These are phyloP conservation scores for Saccharomycopsis fermentans DNA, from an alignment of 805 yeast species.

Conservation along the genomic window DNA sequence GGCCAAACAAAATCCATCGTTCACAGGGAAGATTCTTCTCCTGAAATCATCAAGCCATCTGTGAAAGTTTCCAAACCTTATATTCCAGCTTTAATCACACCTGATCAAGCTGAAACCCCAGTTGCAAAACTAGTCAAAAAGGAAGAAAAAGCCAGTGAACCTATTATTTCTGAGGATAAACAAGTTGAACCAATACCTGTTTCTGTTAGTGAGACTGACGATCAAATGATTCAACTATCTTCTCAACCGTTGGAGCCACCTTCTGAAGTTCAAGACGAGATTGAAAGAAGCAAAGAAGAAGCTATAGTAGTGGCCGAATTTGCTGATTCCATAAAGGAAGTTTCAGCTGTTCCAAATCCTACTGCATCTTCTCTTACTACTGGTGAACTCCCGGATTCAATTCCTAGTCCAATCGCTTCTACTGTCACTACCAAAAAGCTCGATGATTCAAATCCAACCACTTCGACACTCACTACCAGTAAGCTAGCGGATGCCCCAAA, in stretches of 20 bases:
- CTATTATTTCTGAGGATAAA: neutral
- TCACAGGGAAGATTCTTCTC: neutral
- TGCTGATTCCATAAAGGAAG: neutral
- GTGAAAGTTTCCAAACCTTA: neutral
- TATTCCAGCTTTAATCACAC: neutral
- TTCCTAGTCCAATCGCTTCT: neutral
- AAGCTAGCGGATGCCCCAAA: neutral
- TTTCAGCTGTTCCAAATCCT: neutral
- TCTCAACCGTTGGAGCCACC: constrained; percentile 1
- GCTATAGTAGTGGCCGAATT: neutral
- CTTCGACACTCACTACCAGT: neutral
- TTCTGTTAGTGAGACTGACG: neutral
- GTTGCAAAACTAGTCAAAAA: too few species aligned
- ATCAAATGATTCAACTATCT: neutral
- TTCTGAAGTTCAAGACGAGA: neutral
- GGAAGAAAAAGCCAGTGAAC: neutral
- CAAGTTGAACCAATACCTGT: neutral
- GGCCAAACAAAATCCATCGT: neutral
- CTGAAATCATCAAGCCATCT: neutral
- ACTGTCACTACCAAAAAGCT: neutral
- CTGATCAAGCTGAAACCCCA: neutral
- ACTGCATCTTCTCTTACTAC: neutral
- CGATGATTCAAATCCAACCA: neutral
- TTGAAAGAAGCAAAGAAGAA: neutral
- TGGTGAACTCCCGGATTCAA: too few species aligned